Percentiles rank a stretch among this genome's conserved stretches.
Conservation (phyloP, 116 monocot species). For the Iris pallida region DNA sequence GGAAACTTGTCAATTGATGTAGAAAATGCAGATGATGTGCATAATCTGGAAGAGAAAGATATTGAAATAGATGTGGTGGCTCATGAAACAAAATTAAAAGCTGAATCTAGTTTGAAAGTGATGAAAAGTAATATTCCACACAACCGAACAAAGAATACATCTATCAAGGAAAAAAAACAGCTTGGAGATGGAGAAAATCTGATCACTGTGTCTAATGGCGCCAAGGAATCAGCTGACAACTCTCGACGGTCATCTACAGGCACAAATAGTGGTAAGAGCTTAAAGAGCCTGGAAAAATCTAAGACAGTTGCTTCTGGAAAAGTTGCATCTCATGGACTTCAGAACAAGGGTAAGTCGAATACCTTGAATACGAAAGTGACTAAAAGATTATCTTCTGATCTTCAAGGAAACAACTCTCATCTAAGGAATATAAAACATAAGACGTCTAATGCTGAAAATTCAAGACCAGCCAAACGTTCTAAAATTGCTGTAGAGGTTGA, state of each 20-base stretch:
- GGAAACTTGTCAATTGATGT: conserved; percentile 8
- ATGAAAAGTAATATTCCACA: conserved; percentile 12
- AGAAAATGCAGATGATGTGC: conserved; percentile 4
- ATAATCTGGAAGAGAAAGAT: conserved; percentile 18
- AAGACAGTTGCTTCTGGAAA: conserved; percentile 20
- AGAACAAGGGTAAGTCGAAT: conserved; percentile 9
- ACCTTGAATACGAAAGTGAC: conserved; percentile 4
- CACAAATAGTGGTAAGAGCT: conserved; percentile 11
- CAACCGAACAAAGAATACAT: conserved; percentile 12
- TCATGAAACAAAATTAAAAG: conserved; percentile 15
- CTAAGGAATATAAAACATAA: conserved; percentile 26
- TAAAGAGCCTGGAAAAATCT: conserved; percentile 14
- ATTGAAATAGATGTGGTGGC: conserved; percentile 2
- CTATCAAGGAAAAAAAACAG: conserved; percentile 3
- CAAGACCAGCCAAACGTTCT: conserved; percentile 32
- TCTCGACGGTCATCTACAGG: conserved; percentile 12
- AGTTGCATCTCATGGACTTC: conserved; percentile 4
- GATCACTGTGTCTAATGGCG: neutral
- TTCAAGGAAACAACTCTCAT: conserved; percentile 7
- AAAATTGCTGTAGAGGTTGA: conserved; percentile 20
- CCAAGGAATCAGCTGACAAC: conserved; percentile 11
- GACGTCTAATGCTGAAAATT: conserved; percentile 17
- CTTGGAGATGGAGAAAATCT: neutral
- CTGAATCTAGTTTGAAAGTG: conserved; percentile 8
- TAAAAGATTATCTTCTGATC: conserved; percentile 20